Conservation (phyloP, 208 protist species). For the Sergeia podlipaevii region DNA sequence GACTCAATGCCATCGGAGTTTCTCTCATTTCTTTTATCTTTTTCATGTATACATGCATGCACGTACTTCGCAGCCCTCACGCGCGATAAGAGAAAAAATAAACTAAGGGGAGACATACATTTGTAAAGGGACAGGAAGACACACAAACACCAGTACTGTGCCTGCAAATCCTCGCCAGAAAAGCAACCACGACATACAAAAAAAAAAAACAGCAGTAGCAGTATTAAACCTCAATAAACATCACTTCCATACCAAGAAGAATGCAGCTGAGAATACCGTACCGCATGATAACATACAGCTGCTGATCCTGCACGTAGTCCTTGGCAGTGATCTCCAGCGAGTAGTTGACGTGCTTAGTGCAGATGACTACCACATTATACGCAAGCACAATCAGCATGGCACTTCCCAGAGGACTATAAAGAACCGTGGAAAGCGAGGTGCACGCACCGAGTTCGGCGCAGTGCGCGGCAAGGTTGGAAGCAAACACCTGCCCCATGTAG, state of each 20-base stretch:
- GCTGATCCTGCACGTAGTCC: constrained; percentile 90
- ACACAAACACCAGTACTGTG: too few relatives aligned
- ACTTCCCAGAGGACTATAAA: constrained; percentile 79
- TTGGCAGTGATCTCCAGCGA: constrained; percentile 84
- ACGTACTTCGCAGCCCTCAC: too few relatives aligned
- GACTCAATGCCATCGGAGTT: too few relatives aligned
- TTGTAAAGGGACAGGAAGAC: too few relatives aligned
- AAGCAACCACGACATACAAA: too few relatives aligned
- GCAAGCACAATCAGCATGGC: constrained; percentile 69
- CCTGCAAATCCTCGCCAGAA: too few relatives aligned
- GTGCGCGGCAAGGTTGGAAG: constrained; percentile 59
- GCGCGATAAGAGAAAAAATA: too few relatives aligned
- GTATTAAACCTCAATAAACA: constrained; percentile 81
- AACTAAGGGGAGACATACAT: too few relatives aligned
- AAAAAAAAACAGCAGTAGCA: not conserved
- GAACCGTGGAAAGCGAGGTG: constrained; percentile 56
- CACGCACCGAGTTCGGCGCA: constrained; percentile 46
- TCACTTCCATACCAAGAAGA: constrained; percentile 77
- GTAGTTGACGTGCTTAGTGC: constrained; percentile 81
- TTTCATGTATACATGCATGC: too few relatives aligned
- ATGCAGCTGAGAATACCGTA: constrained; percentile 82
- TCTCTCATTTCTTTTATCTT: too few relatives aligned
- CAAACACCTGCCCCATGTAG: constrained; percentile 28
- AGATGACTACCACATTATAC: constrained; percentile 85
- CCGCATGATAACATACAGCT: constrained; percentile 77